phyloP scores from a whole-genome alignment of 495 filamentous ascomycete species.

The Pseudevernia furfuracea region DNA sequence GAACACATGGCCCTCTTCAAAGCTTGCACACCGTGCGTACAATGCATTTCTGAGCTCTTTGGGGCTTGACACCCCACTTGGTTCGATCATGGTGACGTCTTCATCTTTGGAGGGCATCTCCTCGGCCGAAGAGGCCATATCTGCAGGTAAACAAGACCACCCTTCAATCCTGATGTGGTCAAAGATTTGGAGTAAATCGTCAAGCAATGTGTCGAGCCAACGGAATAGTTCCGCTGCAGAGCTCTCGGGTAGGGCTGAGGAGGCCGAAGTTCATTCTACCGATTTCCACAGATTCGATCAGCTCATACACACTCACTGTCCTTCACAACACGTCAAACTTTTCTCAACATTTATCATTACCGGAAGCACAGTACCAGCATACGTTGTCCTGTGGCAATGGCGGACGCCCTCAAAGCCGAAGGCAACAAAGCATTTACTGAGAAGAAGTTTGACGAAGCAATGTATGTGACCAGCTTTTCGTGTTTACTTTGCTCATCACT shows the following conservation, averaged over 20 bases:
- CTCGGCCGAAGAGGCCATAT: conserved; percentile 5
- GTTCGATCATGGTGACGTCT: conserved; percentile 13
- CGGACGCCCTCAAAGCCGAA: conserved; percentile 74
- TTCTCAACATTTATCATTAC: not conserved
- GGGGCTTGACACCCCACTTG: conserved; percentile 17
- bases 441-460: conserved; percentile 91
- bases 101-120: conserved; percentile 8
- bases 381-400: conserved; percentile 33
- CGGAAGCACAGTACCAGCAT: not conserved
- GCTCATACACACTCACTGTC: not conserved
- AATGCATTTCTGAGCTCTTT: conserved; percentile 26
- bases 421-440: conserved; percentile 97
- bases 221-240: not conserved
- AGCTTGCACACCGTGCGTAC: conserved; percentile 26
- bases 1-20: conserved; percentile 47
- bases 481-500: conserved; percentile 1
- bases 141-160: not conserved
- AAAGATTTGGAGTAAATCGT: not conserved
- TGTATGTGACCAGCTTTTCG: conserved; percentile 52
- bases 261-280: not conserved
- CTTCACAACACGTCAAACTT: not conserved
- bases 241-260: not conserved
- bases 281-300: not conserved
- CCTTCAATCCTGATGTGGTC: not conserved
- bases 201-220: not conserved